Evolutionary conservation across 148 eudicot species (phyloP).

Genomic region (Simmondsia chinensis): DNA sequence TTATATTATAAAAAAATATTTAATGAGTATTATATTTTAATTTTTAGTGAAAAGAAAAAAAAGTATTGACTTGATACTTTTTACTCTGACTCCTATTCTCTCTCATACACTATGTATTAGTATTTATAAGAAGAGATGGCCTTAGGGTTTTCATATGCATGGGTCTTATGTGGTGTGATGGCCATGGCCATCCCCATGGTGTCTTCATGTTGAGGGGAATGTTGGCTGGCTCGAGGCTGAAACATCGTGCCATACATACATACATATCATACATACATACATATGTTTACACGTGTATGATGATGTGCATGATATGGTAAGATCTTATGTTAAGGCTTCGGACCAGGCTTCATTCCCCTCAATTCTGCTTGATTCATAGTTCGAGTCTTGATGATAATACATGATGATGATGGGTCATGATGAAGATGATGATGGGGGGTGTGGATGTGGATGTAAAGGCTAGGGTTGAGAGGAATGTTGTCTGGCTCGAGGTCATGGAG

Average conservation of each 20-base stretch:
- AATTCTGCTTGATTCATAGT: slow-evolving; percentile 1
- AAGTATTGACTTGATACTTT: slow-evolving; percentile 36
- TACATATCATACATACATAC: slow-evolving; percentile 2
- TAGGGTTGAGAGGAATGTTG: slow-evolving; percentile 43
- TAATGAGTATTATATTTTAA: too few species aligned
- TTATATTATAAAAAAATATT: too few species aligned
- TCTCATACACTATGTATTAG: slow-evolving; percentile 1
- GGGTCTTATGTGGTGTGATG: too few species aligned
- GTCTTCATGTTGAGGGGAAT: slow-evolving; percentile 41
- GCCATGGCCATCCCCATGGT: too few species aligned
- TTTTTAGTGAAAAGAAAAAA: too few species aligned
- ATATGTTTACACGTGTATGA: background rate
- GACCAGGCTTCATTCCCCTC: slow-evolving; percentile 63
- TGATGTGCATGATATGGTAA: background rate
- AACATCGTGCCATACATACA: background rate
- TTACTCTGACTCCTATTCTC: slow-evolving; percentile 12
- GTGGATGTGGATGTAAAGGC: slow-evolving; percentile 15
- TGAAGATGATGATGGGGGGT: too few species aligned
- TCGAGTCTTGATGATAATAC: too few species aligned
- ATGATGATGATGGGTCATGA: too few species aligned
- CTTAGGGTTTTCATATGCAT: slow-evolving; percentile 25
- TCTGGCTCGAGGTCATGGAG: slow-evolving; percentile 43
- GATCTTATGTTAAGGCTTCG: slow-evolving; percentile 17
- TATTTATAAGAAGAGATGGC: slow-evolving; percentile 10
- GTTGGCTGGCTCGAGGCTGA: slow-evolving; percentile 44